A percentile compares a stretch with the other conserved stretches of the same genome.
phyloP scores from a whole-genome alignment of 176 grass and related monocot genomes.

The Guadua angustifolia region DNA sequence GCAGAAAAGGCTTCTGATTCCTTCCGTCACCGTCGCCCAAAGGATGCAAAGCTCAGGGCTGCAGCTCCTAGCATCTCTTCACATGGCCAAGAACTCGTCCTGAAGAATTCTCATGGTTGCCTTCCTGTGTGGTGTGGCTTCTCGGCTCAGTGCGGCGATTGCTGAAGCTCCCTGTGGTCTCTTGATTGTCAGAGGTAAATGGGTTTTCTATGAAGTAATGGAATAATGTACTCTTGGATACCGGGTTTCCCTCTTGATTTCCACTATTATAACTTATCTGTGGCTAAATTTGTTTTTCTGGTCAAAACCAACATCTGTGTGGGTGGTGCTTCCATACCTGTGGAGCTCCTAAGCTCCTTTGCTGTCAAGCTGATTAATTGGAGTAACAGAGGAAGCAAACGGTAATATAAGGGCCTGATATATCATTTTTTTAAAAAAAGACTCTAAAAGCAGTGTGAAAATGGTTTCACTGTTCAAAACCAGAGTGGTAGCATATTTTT shows the following conservation, averaged over 20 bases:
- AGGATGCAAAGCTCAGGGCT: conserved; percentile 7
- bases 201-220: not conserved
- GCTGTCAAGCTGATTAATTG: not conserved
- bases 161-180: not conserved
- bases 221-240: not conserved
- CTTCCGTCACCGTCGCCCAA: conserved; percentile 28
- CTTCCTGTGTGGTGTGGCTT: not conserved
- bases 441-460: not conserved
- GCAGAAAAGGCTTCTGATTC: conserved; percentile 45
- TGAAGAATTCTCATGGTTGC: not conserved
- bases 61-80: conserved; percentile 12
- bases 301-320: conserved; percentile 3
- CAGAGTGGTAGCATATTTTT: not conserved
- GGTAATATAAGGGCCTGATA: not conserved
- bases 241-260: conserved; percentile 17
- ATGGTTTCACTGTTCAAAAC: not conserved
- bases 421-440: too few species aligned
- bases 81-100: not conserved
- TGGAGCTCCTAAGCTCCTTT: not conserved
- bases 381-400: not conserved
- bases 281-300: conserved; percentile 15
- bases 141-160: not conserved
- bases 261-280: not conserved
- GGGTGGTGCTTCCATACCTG: not conserved
- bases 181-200: not conserved